Conservation (phyloP, 2,329 filamentous ascomycete genomes). For the Plenodomus lindquistii region DNA sequence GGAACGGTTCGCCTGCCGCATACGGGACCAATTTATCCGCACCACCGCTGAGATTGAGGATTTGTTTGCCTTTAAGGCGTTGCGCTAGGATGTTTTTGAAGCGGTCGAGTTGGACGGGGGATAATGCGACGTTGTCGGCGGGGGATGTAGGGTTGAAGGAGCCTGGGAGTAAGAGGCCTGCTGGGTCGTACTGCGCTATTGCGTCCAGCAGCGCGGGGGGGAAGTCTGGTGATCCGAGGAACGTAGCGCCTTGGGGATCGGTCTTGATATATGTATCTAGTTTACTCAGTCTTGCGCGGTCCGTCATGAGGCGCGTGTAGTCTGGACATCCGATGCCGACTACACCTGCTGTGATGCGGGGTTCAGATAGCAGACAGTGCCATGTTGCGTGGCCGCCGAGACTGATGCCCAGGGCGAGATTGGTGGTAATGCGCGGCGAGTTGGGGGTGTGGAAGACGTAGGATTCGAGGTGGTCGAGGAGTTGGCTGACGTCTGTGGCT, state of each 20-base stretch:
- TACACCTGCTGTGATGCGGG: conserved; percentile 76
- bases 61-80: conserved; percentile 49
- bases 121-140: conserved; percentile 33
- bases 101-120: conserved; percentile 40
- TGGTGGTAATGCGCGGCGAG: conserved; percentile 56
- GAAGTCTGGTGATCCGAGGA: conserved; percentile 79
- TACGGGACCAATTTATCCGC: conserved; percentile 76
- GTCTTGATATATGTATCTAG: conserved; percentile 62
- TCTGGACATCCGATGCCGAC: conserved; percentile 89
- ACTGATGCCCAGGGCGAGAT: conserved; percentile 80
- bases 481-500: conserved; percentile 70
- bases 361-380: conserved; percentile 79
- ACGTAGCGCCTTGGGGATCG: conserved; percentile 61
- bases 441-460: conserved; percentile 65
- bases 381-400: conserved; percentile 87
- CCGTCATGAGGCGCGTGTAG: conserved; percentile 76
- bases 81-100: conserved; percentile 46
- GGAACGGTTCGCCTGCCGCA: conserved; percentile 61
- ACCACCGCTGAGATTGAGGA: conserved; percentile 58
- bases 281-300: conserved; percentile 75
- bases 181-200: conserved; percentile 72
- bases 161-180: conserved; percentile 66
- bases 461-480: conserved; percentile 78
- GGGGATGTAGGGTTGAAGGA: conserved; percentile 25
- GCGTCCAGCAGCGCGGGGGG: conserved; percentile 68